Evolutionary conservation across 2,329 filamentous ascomycete species (phyloP), one percentile per base, ranked within the genome.

Genomic region (Colletotrichum higginsianum): DNA sequence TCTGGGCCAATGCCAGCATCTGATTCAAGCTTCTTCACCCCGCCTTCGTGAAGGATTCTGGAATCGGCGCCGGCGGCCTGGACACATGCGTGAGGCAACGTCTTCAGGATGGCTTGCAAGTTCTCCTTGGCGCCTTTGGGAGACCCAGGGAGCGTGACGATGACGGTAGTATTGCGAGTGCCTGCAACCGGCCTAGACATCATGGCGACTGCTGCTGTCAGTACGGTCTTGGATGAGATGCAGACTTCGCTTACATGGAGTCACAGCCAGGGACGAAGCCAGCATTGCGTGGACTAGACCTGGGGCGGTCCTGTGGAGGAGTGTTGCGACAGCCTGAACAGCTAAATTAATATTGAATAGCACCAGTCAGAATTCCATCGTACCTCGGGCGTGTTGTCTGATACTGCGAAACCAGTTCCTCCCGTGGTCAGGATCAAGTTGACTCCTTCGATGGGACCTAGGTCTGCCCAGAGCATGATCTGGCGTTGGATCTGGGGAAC

Each of bases 251-350:
- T 85, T 84, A 97, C 95, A 99, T 57, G 96, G 95, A 3, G 96
- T 99, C 44, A 98, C 91, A 53, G 90, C 86, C 18, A 98, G 84
- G 0, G 96, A 98, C 23, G 94, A 87, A 7, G 95, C 87, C 52
- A 99, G 86, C 96, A 99, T 99, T 75, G 91, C 95, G 82, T 99
- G 95, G n/a, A 98, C 93, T 61, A 99, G 86, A 1, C 96, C 96
- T 0, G 95, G 91, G 0, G 96, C 96, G 80, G 96, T 90, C 79
- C 93, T 95, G 78, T 98, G 91, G 53, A 98, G 86, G 50, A 98
- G 82, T 6, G 92, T 89, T 16, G 87, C 84, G n/a, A 98, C 89
- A 61, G 95, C 95, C 92, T 96, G 74, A 35, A 9, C 4, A 46
- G 38, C 30, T 16, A 16, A 4, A 52, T 52, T 9, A 50, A 52